A percentile compares a stretch with the other conserved stretches of the same genome.
These are phyloP conservation scores for Solanum aculeatissimum DNA, from an alignment of 305 asterid species.

Conservation along the genomic window DNA sequence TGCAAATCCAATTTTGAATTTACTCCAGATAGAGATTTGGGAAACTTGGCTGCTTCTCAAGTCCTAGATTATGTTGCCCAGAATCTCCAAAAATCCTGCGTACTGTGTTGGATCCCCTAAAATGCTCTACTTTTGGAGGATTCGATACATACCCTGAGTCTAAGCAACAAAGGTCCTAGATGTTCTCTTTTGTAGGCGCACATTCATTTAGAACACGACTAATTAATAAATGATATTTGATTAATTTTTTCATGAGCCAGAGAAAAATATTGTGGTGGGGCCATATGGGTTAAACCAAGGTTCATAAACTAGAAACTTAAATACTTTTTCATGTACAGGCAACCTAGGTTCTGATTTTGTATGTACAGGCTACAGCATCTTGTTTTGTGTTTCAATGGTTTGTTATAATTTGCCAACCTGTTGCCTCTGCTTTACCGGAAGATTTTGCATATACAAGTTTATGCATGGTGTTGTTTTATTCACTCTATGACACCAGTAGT, in stretches of 20 bases:
- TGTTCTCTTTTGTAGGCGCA: background rate
- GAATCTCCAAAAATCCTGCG: background rate
- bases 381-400: background rate
- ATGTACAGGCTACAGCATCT: background rate
- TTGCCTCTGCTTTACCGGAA: background rate
- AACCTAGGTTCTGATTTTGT: background rate
- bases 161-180: background rate
- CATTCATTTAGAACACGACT: background rate
- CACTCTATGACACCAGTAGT: background rate
- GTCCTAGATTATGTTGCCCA: background rate
- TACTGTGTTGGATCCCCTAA: background rate
- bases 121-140: background rate
- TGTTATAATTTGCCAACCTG: background rate
- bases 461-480: background rate
- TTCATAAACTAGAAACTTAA: background rate
- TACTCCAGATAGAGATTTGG: background rate
- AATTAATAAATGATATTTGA: background rate
- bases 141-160: background rate
- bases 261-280: background rate
- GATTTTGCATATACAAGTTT: background rate
- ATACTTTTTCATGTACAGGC: background rate
- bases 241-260: background rate
- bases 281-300: background rate
- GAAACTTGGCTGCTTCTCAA: background rate
- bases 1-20: background rate